These are phyloP conservation scores for Exophiala alcalophila DNA, from an alignment of 2,329 filamentous ascomycete genomes.

Conservation along the genomic window DNA sequence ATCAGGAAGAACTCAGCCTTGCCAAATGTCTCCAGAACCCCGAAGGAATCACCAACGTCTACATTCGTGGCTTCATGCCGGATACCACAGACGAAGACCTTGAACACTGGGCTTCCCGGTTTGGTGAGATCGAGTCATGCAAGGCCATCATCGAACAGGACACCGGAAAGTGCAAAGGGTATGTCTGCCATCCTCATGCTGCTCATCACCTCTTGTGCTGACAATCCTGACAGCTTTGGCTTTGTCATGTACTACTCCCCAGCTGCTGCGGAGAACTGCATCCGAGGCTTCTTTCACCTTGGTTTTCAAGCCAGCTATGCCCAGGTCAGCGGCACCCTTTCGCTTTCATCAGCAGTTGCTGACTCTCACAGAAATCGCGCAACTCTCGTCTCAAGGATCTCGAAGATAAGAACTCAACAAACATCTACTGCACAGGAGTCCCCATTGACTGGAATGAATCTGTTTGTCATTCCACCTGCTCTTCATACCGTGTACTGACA, in stretches of 20 bases:
- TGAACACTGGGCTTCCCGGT: constrained; percentile 75
- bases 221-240: constrained; percentile 68
- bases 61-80: constrained; percentile 92
- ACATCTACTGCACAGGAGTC: constrained; percentile 96
- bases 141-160: constrained; percentile 97
- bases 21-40: constrained; percentile 94
- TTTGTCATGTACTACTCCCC: constrained; percentile 94
- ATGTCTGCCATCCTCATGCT: constrained; percentile 35
- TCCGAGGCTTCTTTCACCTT: constrained; percentile 88
- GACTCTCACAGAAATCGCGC: constrained; percentile 75
- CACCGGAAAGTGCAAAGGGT: constrained; percentile 96
- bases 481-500: constrained; percentile 24
- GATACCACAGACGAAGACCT: constrained; percentile 92
- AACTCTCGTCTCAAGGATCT: constrained; percentile 97
- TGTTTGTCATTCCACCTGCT: constrained; percentile 49
- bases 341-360: constrained; percentile 34
- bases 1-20: constrained; percentile 81
- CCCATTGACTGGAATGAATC: constrained; percentile 89
- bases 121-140: constrained; percentile 90
- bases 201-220: constrained; percentile 9
- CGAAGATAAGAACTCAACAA: constrained; percentile 83
- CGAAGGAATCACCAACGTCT: constrained; percentile 94
- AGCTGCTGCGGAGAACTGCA: constrained; percentile 89
- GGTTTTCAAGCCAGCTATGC: constrained; percentile 98
- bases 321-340: constrained; percentile 56